Base-by-base conservation (phyloP, 768 basidiomycete species). In the Hericium alpestre region DNA sequence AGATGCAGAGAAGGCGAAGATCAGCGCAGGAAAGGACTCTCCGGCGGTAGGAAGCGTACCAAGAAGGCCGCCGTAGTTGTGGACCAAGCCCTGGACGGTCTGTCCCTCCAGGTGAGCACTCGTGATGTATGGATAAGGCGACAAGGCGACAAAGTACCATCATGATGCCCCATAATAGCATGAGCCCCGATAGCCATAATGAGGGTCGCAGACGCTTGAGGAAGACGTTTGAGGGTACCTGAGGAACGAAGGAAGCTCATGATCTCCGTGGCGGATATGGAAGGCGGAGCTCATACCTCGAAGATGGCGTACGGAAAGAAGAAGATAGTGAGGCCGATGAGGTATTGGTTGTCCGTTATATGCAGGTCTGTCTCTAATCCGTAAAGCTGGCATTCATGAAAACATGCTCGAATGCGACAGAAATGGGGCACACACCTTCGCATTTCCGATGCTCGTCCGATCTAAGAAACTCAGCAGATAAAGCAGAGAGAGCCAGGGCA, bases 381-480 rank as follows among this genome's bases (percentile, higher is more conserved):
- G 63, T 89, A 90, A 47, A 90, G 68, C 86, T 87, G 22, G 20
- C 15, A 27, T 2, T 48, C 51, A 50, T 18, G 11, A 7, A n/a
- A 4, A 37, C 16, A 25, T 51, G 11, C 49, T 51, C 49, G 49
- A 51, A 22, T 11, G 18, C 38, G 11, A n/a, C 12, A 23, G 12
- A 25, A 32, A 18, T 4, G n/a, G 13, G 9, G 43, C 10, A 60
- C 65, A 40, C 51, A 68, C 70, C 61, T 69, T 75, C n/a, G 75
- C 72, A 54, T 81, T 80, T 39, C 78, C 79, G 56, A 80, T 76
- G 56, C 77, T 79, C 59, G 79, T 78, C 27, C 81, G 73, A 60
- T 82, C 80, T 55, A 83, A 69, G 74, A 89, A 90, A 62, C 83
- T 84, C 40, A 91, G 73, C 39, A 90, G 73, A 69, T 90, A 90